These are phyloP conservation scores for Crinitomyces ghanaensis DNA, from an alignment of 805 yeast genomes.

Conservation along the genomic window DNA sequence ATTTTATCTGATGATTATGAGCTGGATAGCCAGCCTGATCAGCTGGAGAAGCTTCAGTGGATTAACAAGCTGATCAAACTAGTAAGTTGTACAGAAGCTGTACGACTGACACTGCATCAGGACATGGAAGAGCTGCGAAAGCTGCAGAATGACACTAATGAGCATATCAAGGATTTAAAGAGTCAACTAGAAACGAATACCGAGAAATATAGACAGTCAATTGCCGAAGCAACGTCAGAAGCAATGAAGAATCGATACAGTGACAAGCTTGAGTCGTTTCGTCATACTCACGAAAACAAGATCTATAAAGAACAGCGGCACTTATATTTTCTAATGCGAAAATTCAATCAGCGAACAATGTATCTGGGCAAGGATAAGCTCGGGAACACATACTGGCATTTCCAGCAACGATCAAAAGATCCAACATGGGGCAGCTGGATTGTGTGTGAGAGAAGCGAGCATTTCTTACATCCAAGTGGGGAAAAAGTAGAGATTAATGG, in stretches of 20 bases:
- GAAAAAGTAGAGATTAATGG: not conserved
- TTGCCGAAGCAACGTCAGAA: constrained; percentile 16
- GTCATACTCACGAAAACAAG: constrained; percentile 17
- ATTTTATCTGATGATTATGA: too few species aligned
- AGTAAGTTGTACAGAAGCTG: constrained; percentile 25
- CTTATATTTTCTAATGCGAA: constrained; percentile 19
- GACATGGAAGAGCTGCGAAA: constrained; percentile 23
- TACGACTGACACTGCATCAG: constrained; percentile 23
- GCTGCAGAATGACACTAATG: constrained; percentile 18
- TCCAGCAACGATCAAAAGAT: constrained; percentile 24
- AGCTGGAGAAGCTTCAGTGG: constrained; percentile 19
- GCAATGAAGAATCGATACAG: constrained; percentile 17
- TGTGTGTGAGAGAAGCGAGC: constrained; percentile 19
- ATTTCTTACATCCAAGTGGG: constrained; percentile 4
- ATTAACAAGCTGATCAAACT: constrained; percentile 20
- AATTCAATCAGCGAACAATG: constrained; percentile 23
- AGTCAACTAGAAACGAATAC: constrained; percentile 17
- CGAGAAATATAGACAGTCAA: constrained; percentile 14
- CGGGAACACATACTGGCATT: constrained; percentile 28
- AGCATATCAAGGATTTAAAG: constrained; percentile 19
- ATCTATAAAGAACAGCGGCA: constrained; percentile 21
- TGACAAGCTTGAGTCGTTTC: constrained; percentile 20
- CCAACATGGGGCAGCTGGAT: constrained; percentile 28
- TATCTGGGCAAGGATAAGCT: constrained; percentile 24
- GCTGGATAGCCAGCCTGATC: too few species aligned